A percentile compares a stretch with the other conserved stretches of the same genome.
Conservation (phyloP, 1,284 basidiomycete genomes). For the Albatrellus sp. region DNA sequence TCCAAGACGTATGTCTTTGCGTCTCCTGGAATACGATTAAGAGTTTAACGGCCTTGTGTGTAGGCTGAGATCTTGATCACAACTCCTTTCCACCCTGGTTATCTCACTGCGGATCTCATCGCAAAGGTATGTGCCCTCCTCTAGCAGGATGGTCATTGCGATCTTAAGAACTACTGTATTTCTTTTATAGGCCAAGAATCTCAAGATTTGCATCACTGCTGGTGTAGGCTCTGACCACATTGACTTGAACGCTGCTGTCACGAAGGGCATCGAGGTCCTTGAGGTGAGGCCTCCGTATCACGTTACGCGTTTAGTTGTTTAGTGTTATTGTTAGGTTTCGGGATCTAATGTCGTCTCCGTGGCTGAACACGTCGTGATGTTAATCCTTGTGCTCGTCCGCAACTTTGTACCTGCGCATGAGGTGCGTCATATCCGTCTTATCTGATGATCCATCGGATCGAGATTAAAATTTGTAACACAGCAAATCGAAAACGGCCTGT, state of each 20-base stretch:
- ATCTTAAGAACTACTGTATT: background rate
- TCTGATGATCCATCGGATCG: too few species aligned
- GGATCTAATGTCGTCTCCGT: slow-evolving; percentile 75
- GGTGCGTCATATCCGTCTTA: slow-evolving; percentile 15
- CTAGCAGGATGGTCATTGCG: too few species aligned
- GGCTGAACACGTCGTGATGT: slow-evolving; percentile 80
- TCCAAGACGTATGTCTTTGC: slow-evolving; percentile 45
- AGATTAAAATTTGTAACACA: slow-evolving; percentile 14
- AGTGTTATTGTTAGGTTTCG: slow-evolving; percentile 19
- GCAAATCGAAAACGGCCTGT: slow-evolving; percentile 79
- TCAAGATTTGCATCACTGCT: slow-evolving; percentile 88
- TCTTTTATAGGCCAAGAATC: slow-evolving; percentile 63
- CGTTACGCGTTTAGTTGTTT: slow-evolving; percentile 1
- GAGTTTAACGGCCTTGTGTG: background rate
- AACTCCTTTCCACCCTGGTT: slow-evolving; percentile 89
- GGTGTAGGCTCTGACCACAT: slow-evolving; percentile 94
- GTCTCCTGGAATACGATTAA: slow-evolving; percentile 12
- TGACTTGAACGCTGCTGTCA: slow-evolving; percentile 82
- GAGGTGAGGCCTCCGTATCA: slow-evolving; percentile 2
- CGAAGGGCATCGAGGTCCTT: slow-evolving; percentile 60
- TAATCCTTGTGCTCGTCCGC: slow-evolving; percentile 75
- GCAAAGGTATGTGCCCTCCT: background rate
- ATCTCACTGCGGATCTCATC: slow-evolving; percentile 69
- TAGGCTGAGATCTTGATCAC: slow-evolving; percentile 72
- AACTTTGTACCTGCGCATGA: slow-evolving; percentile 80